Conservation (phyloP, 1,284 basidiomycete genomes). For the Cutaneotrichosporon dermatis region DNA sequence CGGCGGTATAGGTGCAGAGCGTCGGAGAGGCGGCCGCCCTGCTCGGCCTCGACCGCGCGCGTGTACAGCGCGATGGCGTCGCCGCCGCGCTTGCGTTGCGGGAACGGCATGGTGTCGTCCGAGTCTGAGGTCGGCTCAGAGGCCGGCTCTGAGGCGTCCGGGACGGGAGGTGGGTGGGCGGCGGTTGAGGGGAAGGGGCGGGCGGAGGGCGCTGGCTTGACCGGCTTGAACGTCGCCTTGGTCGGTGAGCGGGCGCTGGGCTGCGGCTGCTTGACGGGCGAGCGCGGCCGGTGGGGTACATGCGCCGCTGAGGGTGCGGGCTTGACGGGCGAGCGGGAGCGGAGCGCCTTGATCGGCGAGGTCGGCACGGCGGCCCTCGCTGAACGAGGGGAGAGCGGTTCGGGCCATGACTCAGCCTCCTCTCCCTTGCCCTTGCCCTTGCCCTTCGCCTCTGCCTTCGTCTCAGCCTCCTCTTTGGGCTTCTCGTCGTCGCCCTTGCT, state of each 20-base stretch:
- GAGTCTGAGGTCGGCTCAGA: background rate
- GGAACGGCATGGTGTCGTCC: slow-evolving; percentile 13
- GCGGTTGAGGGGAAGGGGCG: background rate
- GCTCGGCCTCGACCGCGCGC: slow-evolving; percentile 66
- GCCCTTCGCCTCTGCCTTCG: slow-evolving; percentile 26
- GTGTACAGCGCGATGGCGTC: slow-evolving; percentile 63
- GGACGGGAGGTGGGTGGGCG: background rate
- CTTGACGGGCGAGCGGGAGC: too few species aligned
- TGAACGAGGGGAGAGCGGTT: background rate
- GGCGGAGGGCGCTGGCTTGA: background rate
- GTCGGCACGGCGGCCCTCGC: background rate
- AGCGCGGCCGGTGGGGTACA: background rate
- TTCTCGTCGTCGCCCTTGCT: slow-evolving; percentile 21
- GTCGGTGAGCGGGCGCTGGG: too few species aligned
- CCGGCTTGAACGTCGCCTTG: too few species aligned
- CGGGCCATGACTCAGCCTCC: background rate
- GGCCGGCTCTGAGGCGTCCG: too few species aligned
- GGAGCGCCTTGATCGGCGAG: background rate
- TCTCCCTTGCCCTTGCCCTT: background rate
- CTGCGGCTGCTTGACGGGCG: too few species aligned
- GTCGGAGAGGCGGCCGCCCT: slow-evolving; percentile 65
- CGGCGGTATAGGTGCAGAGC: slow-evolving; percentile 69
- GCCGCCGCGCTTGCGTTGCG: slow-evolving; percentile 20
- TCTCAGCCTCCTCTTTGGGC: slow-evolving; percentile 33
- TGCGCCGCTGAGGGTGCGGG: background rate